Conservation (phyloP, 139 green algal genomes). For the Micractinium conductrix region DNA sequence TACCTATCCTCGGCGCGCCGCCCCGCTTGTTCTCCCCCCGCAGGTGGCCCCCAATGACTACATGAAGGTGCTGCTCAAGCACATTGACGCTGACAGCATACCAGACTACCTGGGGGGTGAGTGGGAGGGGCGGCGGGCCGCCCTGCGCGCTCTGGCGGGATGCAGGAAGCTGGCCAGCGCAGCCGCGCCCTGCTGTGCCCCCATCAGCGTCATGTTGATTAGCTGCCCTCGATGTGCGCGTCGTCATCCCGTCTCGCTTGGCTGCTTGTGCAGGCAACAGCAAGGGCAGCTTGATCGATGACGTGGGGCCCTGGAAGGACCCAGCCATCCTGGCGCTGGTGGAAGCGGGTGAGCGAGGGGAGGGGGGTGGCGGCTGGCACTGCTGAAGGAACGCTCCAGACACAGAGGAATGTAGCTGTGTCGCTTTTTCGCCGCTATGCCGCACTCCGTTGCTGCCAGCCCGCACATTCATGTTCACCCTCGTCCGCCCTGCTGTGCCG, state of each 20-base stretch:
- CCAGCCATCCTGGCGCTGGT: slow-evolving; percentile 54
- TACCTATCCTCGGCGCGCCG: no score
- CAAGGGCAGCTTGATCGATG: slow-evolving; percentile 78
- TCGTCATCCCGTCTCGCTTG: neutral
- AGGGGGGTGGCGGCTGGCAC: neutral
- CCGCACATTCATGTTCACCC: no score
- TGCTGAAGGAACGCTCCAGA: neutral
- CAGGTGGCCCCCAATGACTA: slow-evolving; percentile 82
- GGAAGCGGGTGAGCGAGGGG: slow-evolving; percentile 20
- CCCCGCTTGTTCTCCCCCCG: no score
- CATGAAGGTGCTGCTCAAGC: slow-evolving; percentile 73
- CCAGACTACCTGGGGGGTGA: slow-evolving; percentile 80
- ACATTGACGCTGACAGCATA: slow-evolving; percentile 78
- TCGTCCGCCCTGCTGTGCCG: neutral
- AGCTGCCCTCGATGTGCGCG: neutral
- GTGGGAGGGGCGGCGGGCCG: neutral
- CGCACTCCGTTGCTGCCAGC: neutral
- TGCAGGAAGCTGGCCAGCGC: no score
- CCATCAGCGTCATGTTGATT: no score
- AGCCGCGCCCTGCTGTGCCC: neutral
- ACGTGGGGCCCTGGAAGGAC: slow-evolving; percentile 86
- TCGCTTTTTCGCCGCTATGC: no score
- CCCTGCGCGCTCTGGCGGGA: neutral
- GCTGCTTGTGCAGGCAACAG: slow-evolving; percentile 39
- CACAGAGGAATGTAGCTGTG: neutral